Percentiles rank a stretch among this genome's conserved stretches.
Evolutionary conservation across 352 stramenopile species (phyloP).

Genomic region (Phytophthora pinifolia): DNA sequence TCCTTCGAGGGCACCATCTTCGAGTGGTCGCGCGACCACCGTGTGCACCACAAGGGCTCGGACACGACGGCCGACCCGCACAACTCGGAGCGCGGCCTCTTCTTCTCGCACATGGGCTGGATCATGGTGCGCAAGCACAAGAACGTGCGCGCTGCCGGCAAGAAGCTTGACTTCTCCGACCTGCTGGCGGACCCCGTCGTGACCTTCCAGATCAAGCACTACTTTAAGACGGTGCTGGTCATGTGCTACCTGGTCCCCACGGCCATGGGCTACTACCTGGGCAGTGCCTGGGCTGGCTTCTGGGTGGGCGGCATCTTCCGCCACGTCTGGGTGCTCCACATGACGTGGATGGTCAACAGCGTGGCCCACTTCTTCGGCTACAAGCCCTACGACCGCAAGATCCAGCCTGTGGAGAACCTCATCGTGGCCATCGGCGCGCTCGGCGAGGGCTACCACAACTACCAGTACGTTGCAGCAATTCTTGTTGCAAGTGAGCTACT

Average conservation of each 20-base stretch:
- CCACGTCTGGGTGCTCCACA: constrained; percentile 97
- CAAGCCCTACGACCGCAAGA: constrained; percentile 97
- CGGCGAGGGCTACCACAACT: constrained; percentile 99
- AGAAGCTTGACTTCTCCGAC: constrained; percentile 96
- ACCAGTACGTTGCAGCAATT: constrained; percentile 75
- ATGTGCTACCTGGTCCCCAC: constrained; percentile 98
- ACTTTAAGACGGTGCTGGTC: constrained; percentile 87
- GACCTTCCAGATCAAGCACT: constrained; percentile 96
- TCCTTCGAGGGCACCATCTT: constrained; percentile 97
- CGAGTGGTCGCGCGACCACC: constrained; percentile 99
- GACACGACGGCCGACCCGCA: constrained; percentile 95
- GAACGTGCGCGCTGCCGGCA: constrained; percentile 73
- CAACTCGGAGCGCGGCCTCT: constrained; percentile 97
- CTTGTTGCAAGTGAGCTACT: too few relatives aligned
- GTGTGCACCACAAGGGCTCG: constrained; percentile 98
- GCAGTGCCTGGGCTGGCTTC: constrained; percentile 93
- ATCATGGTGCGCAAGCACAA: constrained; percentile 98
- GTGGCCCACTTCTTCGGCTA: constrained; percentile 98
- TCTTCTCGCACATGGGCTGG: constrained; percentile 99
- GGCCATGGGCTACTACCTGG: constrained; percentile 89
- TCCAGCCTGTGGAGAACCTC: constrained; percentile 95
- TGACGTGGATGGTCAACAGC: constrained; percentile 99
- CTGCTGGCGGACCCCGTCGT: constrained; percentile 94
- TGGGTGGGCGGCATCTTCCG: constrained; percentile 95
- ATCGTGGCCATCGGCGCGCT: constrained; percentile 95